phyloP scores from a whole-genome alignment of 2,329 filamentous ascomycete genomes.

The Neoarthrinium moseri region DNA sequence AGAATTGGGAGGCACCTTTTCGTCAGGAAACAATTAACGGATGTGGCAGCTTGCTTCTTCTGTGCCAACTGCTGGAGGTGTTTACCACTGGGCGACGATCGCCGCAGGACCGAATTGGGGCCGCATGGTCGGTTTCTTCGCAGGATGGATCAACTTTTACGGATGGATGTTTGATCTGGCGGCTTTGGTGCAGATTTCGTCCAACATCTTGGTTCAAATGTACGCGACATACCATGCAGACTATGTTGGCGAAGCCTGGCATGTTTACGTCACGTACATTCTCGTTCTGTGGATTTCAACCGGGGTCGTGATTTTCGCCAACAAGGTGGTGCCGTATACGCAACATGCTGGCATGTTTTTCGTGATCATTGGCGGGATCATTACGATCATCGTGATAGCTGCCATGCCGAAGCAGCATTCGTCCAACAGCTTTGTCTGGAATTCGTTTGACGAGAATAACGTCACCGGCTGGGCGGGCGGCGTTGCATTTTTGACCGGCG shows the following conservation, averaged over 20 bases:
- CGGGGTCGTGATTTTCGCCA: constrained; percentile 53
- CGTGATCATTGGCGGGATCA: constrained; percentile 49
- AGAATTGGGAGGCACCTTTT: too few species aligned
- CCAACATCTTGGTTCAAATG: constrained; percentile 60
- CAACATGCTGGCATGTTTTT: constrained; percentile 53
- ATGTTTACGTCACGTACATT: constrained; percentile 58
- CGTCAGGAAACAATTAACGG: too few species aligned
- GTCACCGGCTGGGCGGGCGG: constrained; percentile 53
- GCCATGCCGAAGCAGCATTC: constrained; percentile 54
- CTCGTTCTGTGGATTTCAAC: constrained; percentile 54
- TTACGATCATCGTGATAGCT: constrained; percentile 50
- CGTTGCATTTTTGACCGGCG: constrained; percentile 64
- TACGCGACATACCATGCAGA: constrained; percentile 57
- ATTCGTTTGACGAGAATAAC: constrained; percentile 43
- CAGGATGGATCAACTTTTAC: constrained; percentile 52
- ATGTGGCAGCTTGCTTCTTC: constrained; percentile 55
- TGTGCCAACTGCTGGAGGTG: constrained; percentile 57
- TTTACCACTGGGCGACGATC: constrained; percentile 62
- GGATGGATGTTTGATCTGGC: constrained; percentile 64
- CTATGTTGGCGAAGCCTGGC: constrained; percentile 53
- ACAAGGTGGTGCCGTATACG: constrained; percentile 54
- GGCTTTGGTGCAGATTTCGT: constrained; percentile 56
- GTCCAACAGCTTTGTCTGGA: constrained; percentile 53
- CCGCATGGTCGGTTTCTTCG: constrained; percentile 47
- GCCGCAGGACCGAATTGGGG: constrained; percentile 55